Evolutionary conservation across 2,329 filamentous ascomycete species (phyloP).

Genomic region (Fusarium setosum): DNA sequence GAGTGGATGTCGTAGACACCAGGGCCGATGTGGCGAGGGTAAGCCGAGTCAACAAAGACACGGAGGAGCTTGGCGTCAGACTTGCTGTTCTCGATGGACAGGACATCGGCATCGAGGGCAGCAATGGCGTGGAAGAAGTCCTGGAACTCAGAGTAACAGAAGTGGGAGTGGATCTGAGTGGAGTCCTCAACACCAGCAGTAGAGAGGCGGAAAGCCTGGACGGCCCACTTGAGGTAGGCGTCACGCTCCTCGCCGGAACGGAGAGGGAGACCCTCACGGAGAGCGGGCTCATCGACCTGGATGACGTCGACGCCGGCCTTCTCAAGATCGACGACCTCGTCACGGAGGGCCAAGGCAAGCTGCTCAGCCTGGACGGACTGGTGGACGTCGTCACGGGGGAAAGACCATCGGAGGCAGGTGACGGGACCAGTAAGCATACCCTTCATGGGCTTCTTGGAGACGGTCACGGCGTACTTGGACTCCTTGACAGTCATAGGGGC

Average conservation of each 20-base stretch:
- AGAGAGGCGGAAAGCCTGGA: conserved; percentile 96
- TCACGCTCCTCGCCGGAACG: conserved; percentile 94
- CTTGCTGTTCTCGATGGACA: conserved; percentile 99
- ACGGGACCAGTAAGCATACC: conserved; percentile 99
- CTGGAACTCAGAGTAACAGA: conserved; percentile 99
- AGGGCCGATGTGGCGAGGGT: conserved; percentile 97
- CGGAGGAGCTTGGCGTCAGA: conserved; percentile 98
- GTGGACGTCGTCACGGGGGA: conserved; percentile 99
- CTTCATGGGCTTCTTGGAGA: conserved; percentile 99
- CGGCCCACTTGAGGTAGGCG: conserved; percentile 96
- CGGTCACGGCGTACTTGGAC: conserved; percentile 96
- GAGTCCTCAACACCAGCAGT: conserved; percentile 93
- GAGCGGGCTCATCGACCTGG: conserved; percentile 98
- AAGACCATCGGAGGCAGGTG: conserved; percentile 99
- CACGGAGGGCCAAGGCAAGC: conserved; percentile 96
- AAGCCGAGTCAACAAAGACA: conserved; percentile 97
- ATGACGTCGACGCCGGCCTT: conserved; percentile 96
- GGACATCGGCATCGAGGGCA: conserved; percentile 95
- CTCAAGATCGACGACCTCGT: conserved; percentile 98
- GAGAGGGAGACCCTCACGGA: conserved; percentile 98
- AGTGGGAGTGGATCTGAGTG: conserved; percentile 99
- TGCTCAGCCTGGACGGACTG: conserved; percentile 99
- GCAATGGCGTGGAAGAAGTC: conserved; percentile 99
- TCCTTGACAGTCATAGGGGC: conserved; percentile 99
- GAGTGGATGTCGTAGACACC: conserved; percentile 99